Evolutionary conservation across 331 rosid genomes (phyloP), one percentile per base, ranked within the genome.

Genomic region (Prunus yedoensis): DNA sequence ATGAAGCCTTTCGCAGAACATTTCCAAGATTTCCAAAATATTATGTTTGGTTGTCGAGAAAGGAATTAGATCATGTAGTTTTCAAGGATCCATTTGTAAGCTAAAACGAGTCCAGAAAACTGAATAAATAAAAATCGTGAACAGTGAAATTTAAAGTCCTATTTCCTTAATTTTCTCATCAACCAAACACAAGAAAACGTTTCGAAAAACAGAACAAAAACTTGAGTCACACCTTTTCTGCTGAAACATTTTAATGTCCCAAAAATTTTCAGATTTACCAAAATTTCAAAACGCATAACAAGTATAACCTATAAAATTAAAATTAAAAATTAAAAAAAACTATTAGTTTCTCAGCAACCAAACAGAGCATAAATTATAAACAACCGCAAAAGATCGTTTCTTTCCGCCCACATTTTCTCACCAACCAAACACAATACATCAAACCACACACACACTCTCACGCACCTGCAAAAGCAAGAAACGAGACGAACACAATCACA

Each of bases 401-500:
- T 35, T 38, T 51, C 32, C 58, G 38, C 32, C 18, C 25, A 20
- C 71, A 77, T 49, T 71, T 76, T 62, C 28, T 50, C 51, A 50
- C 20, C 32, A 76, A 80, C 74, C 65, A 73, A 47, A 50, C 69
- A 28, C 20, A 78, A 58, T 64, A 28, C 0, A 65, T 54, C 63
- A 63, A 23, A 57, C 28, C 14, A 54, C 17, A 8, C 43, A n/a
- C n/a, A 47, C 50, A 35, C 50, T 21, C 17, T 25, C 67, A 30
- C 75, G 53, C 60, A 94, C 98, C 99, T 73, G 90, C 79, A 70
- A 90, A 86, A 54, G 94, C 95, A 53, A 94, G 35, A 47, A 87
- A 56, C 21, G 74, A 80, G 83, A 92, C 93, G 74, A 82, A 61
- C 64, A 84, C 74, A 20, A 92, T 86, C 66, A 90, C 92, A 10